Base-by-base conservation (phyloP, 768 basidiomycete species). In the Russula sp. region DNA sequence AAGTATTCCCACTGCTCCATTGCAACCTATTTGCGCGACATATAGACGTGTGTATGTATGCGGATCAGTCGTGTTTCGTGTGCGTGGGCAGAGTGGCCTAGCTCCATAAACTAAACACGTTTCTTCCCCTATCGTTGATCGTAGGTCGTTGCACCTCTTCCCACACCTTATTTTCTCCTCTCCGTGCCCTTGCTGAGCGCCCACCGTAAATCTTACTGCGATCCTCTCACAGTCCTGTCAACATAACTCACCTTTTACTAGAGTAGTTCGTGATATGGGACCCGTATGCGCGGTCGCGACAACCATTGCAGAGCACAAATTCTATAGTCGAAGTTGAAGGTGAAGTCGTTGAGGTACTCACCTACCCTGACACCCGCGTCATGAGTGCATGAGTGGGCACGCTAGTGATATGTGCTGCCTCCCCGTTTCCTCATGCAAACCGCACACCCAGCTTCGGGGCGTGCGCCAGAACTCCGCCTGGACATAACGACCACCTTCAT, bases 151-250 rank as follows among this genome's bases (percentile, higher is more conserved):
- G 24, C 32, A 36, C 55, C 24, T 53, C 54, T 55, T 60, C 26
- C 46, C 26, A 5, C 28, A 61, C 59, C 64, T 65, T 54, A 49
- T 54, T 34, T 65, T n/a, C 48, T 57, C 55, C 64, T 61, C 26
- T 32, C 55, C 32, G 61, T 34, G 9, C 38, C 46, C 48, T 60
- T 40, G 46, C 30, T 40, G 32, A 46, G 32, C 53, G 26, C 32
- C 63, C 52, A 40, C 7, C n/a, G 24, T 26, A 28, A 24, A 28
- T 18, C 22, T 22, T 10, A 22, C 46, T 1, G 5, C 26, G 14
- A 20, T 16, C 34, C 24, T 14, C 38, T 10, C 22, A 42, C 28
- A 11, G 6, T 38, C 48, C 53, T 30, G 3, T 22, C 52, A 38
- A 49, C 18, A 7, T 22, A 49, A 53, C 24, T 3, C 46, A 48